phyloP scores from a whole-genome alignment of 2,329 filamentous ascomycete species.

The Graphilbum ipis-grandicollis region DNA sequence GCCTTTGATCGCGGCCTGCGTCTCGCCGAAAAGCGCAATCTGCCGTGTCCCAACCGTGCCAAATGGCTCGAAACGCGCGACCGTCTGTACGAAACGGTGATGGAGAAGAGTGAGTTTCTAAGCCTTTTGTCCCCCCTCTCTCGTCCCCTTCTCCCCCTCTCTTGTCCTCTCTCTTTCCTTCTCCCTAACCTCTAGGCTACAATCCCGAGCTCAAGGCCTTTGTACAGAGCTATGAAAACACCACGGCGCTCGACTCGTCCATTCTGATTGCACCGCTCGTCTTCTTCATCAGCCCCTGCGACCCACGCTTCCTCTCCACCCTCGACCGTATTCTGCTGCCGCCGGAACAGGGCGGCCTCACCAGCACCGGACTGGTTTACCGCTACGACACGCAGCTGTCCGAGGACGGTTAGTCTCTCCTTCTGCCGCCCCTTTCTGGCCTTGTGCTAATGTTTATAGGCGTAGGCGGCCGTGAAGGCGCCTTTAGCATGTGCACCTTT shows the following conservation, averaged over 20 bases:
- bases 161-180: background rate
- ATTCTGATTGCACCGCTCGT: slow-evolving; percentile 63
- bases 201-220: slow-evolving; percentile 53
- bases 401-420: slow-evolving; percentile 40
- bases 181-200: slow-evolving; percentile 30
- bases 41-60: slow-evolving; percentile 53
- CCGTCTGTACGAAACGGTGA: slow-evolving; percentile 54
- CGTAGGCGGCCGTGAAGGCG: slow-evolving; percentile 57
- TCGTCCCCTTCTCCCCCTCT: background rate
- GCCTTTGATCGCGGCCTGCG: slow-evolving; percentile 61
- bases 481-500: slow-evolving; percentile 70
- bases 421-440: background rate
- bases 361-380: slow-evolving; percentile 58
- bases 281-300: slow-evolving; percentile 64
- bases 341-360: slow-evolving; percentile 59
- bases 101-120: slow-evolving; percentile 39
- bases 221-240: slow-evolving; percentile 59
- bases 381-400: slow-evolving; percentile 53
- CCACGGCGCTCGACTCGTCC: slow-evolving; percentile 53
- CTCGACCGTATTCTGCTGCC: slow-evolving; percentile 54
- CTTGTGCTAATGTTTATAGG: slow-evolving; percentile 32
- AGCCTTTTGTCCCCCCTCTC: too few species aligned
- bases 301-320: slow-evolving; percentile 57
- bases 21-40: slow-evolving; percentile 55
- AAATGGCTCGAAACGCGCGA: slow-evolving; percentile 53